Conservation (phyloP, 2,329 filamentous ascomycete genomes). For the Dothideomycetidae sp. region DNA sequence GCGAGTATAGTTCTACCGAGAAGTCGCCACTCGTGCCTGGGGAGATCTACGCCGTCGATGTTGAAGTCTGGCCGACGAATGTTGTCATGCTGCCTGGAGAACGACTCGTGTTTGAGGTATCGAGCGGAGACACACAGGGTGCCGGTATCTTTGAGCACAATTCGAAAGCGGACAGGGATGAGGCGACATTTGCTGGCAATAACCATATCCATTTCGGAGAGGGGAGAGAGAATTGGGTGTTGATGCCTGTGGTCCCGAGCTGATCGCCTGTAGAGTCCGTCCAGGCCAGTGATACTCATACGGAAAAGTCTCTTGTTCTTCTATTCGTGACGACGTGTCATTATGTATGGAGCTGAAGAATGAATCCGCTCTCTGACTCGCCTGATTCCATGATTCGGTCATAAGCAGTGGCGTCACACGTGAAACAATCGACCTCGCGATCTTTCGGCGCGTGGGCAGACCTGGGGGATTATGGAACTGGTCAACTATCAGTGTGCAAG, state of each 20-base stretch:
- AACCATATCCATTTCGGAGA: constrained; percentile 43
- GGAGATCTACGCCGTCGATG: constrained; percentile 42
- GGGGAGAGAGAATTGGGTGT: constrained; percentile 37
- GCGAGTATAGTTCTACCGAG: constrained; percentile 42
- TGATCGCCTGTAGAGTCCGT: no score
- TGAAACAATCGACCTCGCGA: no score
- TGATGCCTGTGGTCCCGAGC: constrained; percentile 39
- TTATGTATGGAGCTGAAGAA: no score
- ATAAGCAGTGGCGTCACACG: no score
- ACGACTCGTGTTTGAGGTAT: constrained; percentile 1
- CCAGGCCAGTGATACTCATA: no score
- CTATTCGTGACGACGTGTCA: no score
- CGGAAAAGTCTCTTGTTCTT: no score
- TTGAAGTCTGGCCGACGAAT: constrained; percentile 46
- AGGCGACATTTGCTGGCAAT: constrained; percentile 30
- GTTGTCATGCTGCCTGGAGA: constrained; percentile 4
- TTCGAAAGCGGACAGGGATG: constrained; percentile 18
- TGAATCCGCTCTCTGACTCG: no score
- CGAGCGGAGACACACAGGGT: constrained; percentile 1
- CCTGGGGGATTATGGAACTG: no score
- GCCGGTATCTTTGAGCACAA: constrained; percentile 1
- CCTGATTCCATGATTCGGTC: no score
- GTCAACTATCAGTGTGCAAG: no score
- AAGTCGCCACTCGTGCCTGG: constrained; percentile 37
- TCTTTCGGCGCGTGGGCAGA: no score